Evolutionary conservation across 805 yeast species (phyloP).

Genomic region (Saturnispora saitoi): DNA sequence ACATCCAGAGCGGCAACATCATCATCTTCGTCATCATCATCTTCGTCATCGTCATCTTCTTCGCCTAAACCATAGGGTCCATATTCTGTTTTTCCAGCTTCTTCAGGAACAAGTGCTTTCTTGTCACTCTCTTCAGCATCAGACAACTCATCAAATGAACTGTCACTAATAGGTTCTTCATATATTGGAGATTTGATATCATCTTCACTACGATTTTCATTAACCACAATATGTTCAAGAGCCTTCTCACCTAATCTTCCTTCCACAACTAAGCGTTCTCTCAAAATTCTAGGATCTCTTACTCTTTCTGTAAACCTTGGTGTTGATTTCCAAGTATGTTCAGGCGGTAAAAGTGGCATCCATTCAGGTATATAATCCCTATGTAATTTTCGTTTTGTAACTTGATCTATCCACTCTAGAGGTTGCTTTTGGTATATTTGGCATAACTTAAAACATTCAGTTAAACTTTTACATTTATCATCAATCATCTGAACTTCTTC

Average conservation of each 20-base stretch:
- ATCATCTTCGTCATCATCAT: neutral
- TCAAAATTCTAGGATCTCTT: constrained; percentile 61
- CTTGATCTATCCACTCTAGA: constrained; percentile 12
- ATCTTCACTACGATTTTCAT: neutral
- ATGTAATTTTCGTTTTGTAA: constrained; percentile 15
- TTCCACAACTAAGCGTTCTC: constrained; percentile 70
- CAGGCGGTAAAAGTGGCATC: constrained; percentile 89
- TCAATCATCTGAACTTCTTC: constrained; percentile 3
- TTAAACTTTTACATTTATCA: constrained; percentile 5
- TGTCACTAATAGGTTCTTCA: constrained; percentile 4
- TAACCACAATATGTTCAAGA: constrained; percentile 42
- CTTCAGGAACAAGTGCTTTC: neutral
- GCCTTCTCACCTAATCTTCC: constrained; percentile 77
- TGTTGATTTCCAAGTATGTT: constrained; percentile 79
- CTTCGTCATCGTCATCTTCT: neutral
- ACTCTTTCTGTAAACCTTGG: constrained; percentile 55
- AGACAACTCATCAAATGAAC: constrained; percentile 9
- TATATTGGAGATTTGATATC: constrained; percentile 2
- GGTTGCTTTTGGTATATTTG: neutral
- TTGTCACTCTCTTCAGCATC: constrained; percentile 4
- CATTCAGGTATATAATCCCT: constrained; percentile 54
- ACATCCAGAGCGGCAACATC: neutral
- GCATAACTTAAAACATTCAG: constrained; percentile 4
- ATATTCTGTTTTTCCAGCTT: neutral
- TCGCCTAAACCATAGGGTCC: neutral